Base-by-base conservation (phyloP, 495 filamentous ascomycete species). In the Penicillium lagena region DNA sequence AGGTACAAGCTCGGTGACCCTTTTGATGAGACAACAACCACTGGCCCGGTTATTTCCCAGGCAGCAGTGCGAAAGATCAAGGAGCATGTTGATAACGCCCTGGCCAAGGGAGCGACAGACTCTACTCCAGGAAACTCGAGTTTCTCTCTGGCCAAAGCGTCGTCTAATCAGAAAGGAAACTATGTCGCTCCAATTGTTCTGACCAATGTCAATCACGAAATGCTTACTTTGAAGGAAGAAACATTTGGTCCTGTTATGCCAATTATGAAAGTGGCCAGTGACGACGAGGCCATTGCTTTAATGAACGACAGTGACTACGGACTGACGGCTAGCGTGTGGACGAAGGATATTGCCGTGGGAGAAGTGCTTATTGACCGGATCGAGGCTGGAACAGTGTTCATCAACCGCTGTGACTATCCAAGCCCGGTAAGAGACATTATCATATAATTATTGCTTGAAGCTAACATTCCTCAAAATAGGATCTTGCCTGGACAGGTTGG, bases 261-360 rank as follows among this genome's bases (percentile, higher is more conserved):
- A 7, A 80, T 98, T 7, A 93, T 93, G 88, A 91, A 87, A 59
- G 93, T 97, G 27, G 78, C 83, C 40, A 68, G 72, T 45, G 93
- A 98, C 47, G 78, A 77, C 11, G 88, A 96, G 59, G 94, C 93
- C 2, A 67, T 97, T 35, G 51, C 69, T 31, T 61, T 95, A 39
- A 96, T 97, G 89, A 98, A 98, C 51, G 90, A 96, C 52, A 91
- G 86, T 62, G 81, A 95, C 43, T 94, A 93, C 58, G 93, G 93
- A 2, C 73, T 98, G 42, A 96, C 94, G 2, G 91, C 89, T n/a
- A 95, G 89, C 56, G 89, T 98, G 33, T 98, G 93, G 93, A 96
- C 93, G 12, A 95, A 95, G 60, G 90, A 97, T 54, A 77, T 83
- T 2, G 73, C 65, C 5, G 79, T 72, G 48, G 94, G 85, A n/a